These are phyloP conservation scores for Friedmanniomyces endolithicus DNA, from an alignment of 495 filamentous ascomycete genomes.

Conservation along the genomic window DNA sequence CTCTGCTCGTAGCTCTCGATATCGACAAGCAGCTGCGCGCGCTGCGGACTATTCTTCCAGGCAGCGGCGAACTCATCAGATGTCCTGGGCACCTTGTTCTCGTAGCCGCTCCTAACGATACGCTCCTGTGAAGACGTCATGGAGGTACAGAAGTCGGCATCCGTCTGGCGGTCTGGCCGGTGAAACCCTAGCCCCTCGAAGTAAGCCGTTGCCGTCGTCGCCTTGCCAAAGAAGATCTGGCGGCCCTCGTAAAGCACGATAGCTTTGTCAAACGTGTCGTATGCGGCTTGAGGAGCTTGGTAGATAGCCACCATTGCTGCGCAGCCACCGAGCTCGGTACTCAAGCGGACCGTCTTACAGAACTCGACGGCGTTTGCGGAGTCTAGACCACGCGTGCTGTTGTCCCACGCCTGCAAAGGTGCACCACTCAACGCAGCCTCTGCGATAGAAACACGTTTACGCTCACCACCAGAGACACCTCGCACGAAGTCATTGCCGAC, in stretches of 20 bases:
- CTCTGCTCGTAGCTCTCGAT: conserved; percentile 56
- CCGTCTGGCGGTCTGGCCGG: conserved; percentile 48
- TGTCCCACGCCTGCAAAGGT: conserved; percentile 35
- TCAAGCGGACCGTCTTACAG: conserved; percentile 31
- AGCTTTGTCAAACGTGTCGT: conserved; percentile 33
- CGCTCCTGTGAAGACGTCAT: conserved; percentile 57
- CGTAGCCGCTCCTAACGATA: conserved; percentile 46
- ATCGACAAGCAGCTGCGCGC: conserved; percentile 49
- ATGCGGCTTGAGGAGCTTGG: conserved; percentile 30
- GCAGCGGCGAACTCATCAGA: conserved; percentile 55
- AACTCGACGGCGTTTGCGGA: conserved; percentile 35
- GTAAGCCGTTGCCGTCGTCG: conserved; percentile 25
- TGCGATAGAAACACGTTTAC: conserved; percentile 35
- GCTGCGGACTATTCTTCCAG: conserved; percentile 66
- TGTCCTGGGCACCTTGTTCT: conserved; percentile 53
- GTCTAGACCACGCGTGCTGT: conserved; percentile 33
- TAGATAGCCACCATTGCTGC: conserved; percentile 33
- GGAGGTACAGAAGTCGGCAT: conserved; percentile 61
- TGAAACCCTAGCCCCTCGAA: conserved; percentile 47
- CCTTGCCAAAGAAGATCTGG: conserved; percentile 32
- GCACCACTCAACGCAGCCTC: conserved; percentile 29
- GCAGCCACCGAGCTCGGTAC: conserved; percentile 27
- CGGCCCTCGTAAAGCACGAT: conserved; percentile 33
- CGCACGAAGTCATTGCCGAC: conserved; percentile 35
- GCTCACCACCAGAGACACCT: conserved; percentile 32